phyloP scores from a whole-genome alignment of 352 stramenopile species.

The Thraustochytrium striatum region DNA sequence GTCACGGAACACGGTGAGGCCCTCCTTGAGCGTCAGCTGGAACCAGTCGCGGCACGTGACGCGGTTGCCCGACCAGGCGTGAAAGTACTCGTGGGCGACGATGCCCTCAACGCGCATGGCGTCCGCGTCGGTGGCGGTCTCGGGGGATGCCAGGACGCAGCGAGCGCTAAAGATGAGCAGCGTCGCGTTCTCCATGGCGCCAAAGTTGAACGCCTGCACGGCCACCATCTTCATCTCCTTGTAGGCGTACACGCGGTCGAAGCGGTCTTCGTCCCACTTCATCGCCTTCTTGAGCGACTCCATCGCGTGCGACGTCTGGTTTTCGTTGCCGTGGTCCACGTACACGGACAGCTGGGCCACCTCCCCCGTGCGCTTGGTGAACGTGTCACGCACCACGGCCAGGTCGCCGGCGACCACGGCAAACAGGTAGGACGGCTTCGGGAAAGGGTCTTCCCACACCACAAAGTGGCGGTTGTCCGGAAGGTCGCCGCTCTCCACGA shows the following conservation, averaged over 20 bases:
- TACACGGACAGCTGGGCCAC: constrained; percentile 70
- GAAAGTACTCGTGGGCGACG: constrained; percentile 58
- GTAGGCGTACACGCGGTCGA: constrained; percentile 78
- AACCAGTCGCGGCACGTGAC: constrained; percentile 80
- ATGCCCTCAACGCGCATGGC: constrained; percentile 74
- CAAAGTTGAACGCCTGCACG: constrained; percentile 81
- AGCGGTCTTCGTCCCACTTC: constrained; percentile 80
- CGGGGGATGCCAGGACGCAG: constrained; percentile 70
- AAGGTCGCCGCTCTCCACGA: constrained; percentile 59
- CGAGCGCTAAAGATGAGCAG: constrained; percentile 84
- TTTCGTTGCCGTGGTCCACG: constrained; percentile 68
- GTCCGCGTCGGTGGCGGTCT: constrained; percentile 72
- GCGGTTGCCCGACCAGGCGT: constrained; percentile 74
- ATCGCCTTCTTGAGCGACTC: constrained; percentile 69
- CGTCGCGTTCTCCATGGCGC: constrained; percentile 74
- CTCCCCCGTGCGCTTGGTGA: constrained; percentile 63
- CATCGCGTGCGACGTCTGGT: constrained; percentile 69
- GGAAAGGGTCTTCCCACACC: constrained; percentile 74
- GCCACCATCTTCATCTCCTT: constrained; percentile 81
- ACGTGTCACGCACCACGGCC: constrained; percentile 51
- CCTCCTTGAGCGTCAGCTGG: constrained; percentile 81
- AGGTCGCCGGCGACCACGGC: constrained; percentile 67
- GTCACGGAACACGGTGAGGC: constrained; percentile 76
- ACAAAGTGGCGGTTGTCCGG: constrained; percentile 62
- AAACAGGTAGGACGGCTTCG: constrained; percentile 81